Evolutionary conservation across 1,139 yeast species (phyloP), one percentile per base, ranked within the genome.

Genomic region (Eremothecium cymbalariae): DNA sequence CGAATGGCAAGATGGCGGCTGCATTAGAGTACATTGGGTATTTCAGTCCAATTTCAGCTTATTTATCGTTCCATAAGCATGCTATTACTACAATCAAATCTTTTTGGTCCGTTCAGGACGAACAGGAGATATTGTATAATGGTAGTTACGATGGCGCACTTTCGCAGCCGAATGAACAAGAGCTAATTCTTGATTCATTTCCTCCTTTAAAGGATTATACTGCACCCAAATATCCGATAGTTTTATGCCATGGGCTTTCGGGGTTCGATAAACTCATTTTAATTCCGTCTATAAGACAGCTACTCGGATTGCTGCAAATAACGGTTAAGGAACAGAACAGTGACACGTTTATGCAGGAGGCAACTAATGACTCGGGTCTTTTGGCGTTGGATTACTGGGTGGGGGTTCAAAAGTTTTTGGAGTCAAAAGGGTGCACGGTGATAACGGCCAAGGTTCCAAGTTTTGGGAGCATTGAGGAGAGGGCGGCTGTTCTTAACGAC

Each of bases 401-500:
- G 40, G 95, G 95, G 1, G 76, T 86, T 18, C 72, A 71, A 46
- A 72, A 72, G 23, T 75, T 76, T 0, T 57, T 86, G 20, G 70
- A 69, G 35, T 53, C 57, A 0, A 63, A 72, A 17, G 95, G 95
- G 0, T 72, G 83, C 30, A 68, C 69, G 0, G 93, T 83, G 0
- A 57, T 79, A 32, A 75, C 79, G 1, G 85, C 90, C 2, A 74
- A 69, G 45, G 95, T 86, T 0, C 90, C 95, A 0, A 81, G 94
- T 0, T 81, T 81, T 56, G 94, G 85, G 0, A 66, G 78, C 4
- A 80, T 86, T 31, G 72, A 75, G 47, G 74, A 72, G 16, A 59
- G 96, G 37, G 93, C 95, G 0, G 44, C 49, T n/a, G 62, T 63
- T 14, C 61, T 86, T 41, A 69, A 79, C 47, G 51, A 57, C 4